Evolutionary conservation across 164 flowering plant species (phyloP).

Genomic region (Taxillus chinensis): DNA sequence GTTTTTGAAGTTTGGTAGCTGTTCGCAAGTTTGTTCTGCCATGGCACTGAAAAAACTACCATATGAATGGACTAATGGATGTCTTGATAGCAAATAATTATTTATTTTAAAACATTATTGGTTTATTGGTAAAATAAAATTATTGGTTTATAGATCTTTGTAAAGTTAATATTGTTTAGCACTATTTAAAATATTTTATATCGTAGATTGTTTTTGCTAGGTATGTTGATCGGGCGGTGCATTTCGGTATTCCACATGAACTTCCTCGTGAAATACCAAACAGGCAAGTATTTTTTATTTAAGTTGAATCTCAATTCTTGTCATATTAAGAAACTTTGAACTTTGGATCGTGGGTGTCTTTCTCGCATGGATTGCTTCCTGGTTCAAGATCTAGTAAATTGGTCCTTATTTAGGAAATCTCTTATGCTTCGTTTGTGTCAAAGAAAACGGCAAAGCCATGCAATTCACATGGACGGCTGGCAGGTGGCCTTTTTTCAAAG

Average conservation of each 20-base stretch:
- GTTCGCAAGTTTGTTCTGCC: too few relatives aligned
- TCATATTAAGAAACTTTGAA: background rate
- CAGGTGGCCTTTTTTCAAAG: too few relatives aligned
- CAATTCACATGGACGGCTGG: too few relatives aligned
- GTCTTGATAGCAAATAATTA: too few relatives aligned
- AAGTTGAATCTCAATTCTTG: background rate
- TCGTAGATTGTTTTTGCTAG: conserved; percentile 70
- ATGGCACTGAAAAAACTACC: background rate
- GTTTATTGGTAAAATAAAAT: background rate
- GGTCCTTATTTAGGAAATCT: conserved; percentile 68
- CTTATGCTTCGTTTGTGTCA: too few relatives aligned
- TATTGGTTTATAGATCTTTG: background rate
- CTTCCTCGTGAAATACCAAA: conserved; percentile 97
- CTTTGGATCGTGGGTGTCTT: conserved; percentile 46
- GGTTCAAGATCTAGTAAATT: conserved; percentile 98
- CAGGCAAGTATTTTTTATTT: conserved; percentile 42
- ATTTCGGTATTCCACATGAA: conserved; percentile 96
- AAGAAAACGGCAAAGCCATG: too few relatives aligned
- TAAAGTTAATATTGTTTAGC: background rate
- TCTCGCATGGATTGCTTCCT: conserved; percentile 90
- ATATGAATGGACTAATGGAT: background rate
- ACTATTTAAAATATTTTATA: background rate
- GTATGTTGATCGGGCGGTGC: conserved; percentile 80
- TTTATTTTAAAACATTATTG: background rate
- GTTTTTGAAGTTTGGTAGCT: background rate